A percentile compares a stretch with the other conserved stretches of the same genome.
phyloP scores from a whole-genome alignment of 257 asterid genomes.

The Przewalskia tangutica region DNA sequence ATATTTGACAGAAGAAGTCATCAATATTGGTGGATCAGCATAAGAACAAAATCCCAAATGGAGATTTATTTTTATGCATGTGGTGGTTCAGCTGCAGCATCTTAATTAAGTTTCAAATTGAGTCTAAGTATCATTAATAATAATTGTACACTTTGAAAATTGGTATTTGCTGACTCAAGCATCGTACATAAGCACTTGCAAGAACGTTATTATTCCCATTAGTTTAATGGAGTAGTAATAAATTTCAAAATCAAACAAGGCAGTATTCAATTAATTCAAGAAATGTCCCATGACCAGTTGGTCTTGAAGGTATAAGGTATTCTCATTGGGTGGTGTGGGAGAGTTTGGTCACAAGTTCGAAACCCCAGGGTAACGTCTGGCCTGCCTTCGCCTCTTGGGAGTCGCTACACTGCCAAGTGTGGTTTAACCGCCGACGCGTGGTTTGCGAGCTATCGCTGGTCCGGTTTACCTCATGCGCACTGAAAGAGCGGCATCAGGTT shows the following conservation, averaged over 20 bases:
- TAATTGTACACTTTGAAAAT: neutral
- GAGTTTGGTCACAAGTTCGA: too few species aligned
- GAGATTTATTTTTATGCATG: neutral
- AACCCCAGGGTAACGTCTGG: too few species aligned
- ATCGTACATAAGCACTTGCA: conserved; percentile 5
- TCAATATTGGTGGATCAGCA: neutral
- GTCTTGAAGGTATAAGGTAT: too few species aligned
- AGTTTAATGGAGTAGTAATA: neutral
- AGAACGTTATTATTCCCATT: neutral
- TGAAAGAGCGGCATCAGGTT: too few species aligned
- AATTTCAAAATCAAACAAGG: too few species aligned
- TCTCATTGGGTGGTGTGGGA: too few species aligned
- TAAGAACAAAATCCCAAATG: neutral
- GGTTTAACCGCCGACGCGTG: too few species aligned
- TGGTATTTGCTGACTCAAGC: neutral
- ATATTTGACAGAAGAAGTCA: neutral
- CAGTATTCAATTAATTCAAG: neutral
- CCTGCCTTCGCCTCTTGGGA: too few species aligned
- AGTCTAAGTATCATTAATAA: neutral
- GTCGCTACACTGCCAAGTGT: too few species aligned
- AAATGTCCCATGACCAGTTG: too few species aligned
- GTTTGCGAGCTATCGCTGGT: too few species aligned
- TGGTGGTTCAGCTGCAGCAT: neutral
- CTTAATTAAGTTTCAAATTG: neutral
- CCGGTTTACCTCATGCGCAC: too few species aligned